Evolutionary conservation across 257 asterid species (phyloP), one percentile per base, ranked within the genome.

Genomic region (Hygrophila difformis): DNA sequence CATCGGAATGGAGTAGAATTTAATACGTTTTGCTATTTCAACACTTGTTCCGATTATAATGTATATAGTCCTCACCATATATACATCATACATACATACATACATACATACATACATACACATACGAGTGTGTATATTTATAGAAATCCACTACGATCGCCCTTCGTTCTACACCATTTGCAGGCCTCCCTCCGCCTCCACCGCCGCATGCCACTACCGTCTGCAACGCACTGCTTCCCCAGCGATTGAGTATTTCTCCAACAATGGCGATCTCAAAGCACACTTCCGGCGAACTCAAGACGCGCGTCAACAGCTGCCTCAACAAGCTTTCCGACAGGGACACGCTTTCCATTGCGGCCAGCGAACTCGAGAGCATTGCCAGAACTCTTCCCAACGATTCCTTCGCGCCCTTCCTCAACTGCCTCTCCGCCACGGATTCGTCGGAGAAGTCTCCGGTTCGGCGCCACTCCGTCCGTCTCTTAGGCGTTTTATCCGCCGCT

Each of bases 391-490:
- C 72, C 0, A 59, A n/a, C 11, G 94, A 81, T 46, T 56, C 66
- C 4, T 72, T 87, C 31, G 72, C 74, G 12, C 78, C 92, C 9
- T 87, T 84, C 56, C 26, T 87, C 3, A 72, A 56, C 23, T 81
- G 89, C 61, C 65, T 87, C 53, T 64, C 92, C 26, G 22, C 75
- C 56, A 72, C 93, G 3, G 84, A 78, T 64, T 72, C 95, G 18
- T 77, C 95, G 29, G 76, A 78, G 36, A 84, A 81, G 46, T 76
- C 97, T 1, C 86, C 97, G 5, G 95, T 87, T 38, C 95, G 94
- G 62, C 92, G 93, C 52, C 94, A 87, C 34, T 81, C 86, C 53
- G 86, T 87, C 46, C 88, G 97, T 5, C 60, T 81, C 24, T 44
- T 87, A 33, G 49, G 75, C 39, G 56, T 81, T 1, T 74, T 87